Conservation (phyloP, 805 yeast genomes). For the Yamadazyma paraphyllophila region DNA sequence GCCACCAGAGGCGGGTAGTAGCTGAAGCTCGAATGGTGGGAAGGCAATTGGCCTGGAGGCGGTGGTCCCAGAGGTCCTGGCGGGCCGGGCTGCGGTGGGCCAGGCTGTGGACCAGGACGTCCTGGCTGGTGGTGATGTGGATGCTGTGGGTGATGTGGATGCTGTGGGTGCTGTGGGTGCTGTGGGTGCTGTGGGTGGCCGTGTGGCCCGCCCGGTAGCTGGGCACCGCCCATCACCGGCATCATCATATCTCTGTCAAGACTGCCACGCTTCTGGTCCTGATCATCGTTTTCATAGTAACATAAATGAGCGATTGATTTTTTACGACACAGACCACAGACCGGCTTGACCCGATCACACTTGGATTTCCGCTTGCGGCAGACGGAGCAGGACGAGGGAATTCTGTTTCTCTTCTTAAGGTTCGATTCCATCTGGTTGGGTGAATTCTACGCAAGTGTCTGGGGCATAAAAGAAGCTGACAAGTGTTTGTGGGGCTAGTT, state of each 20-base stretch:
- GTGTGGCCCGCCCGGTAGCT: too few species aligned
- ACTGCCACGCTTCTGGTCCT: slow-evolving; percentile 1
- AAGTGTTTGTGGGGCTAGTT: too few species aligned
- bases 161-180: slow-evolving; percentile 2
- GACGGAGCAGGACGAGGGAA: slow-evolving; percentile 45
- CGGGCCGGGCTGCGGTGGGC: too few species aligned
- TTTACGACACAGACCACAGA: slow-evolving; percentile 42
- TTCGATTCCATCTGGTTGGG: slow-evolving; percentile 21
- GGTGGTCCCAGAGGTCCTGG: not conserved
- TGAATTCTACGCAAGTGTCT: not conserved
- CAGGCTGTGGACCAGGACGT: too few species aligned
- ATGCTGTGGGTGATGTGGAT: not conserved
- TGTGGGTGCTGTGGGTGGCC: not conserved
- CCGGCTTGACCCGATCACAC: slow-evolving; percentile 42
- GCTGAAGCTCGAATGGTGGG: slow-evolving; percentile 1
- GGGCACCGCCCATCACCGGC: too few species aligned
- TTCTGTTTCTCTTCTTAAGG: slow-evolving; percentile 31
- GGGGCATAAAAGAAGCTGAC: not conserved
- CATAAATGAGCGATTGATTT: slow-evolving; percentile 45
- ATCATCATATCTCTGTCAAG: too few species aligned
- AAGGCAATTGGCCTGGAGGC: not conserved
- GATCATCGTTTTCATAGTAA: slow-evolving; percentile 27
- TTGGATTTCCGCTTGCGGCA: slow-evolving; percentile 43
- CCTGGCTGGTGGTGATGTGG: too few species aligned
- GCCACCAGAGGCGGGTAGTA: not conserved